phyloP scores from a whole-genome alignment of 116 monocot genomes.

The Posidonia oceanica region DNA sequence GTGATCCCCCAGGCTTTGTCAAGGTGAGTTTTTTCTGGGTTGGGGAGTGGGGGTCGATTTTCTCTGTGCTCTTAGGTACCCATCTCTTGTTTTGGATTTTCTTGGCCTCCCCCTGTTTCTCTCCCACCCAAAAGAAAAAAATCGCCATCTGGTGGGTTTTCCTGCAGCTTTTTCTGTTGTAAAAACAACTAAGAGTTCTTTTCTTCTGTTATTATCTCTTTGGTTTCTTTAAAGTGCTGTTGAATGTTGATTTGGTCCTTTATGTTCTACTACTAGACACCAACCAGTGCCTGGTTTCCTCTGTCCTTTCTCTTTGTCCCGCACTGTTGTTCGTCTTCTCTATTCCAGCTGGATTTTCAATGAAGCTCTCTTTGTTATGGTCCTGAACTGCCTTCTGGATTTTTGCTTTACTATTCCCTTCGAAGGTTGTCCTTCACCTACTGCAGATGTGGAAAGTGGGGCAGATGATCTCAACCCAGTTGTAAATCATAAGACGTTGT shows the following conservation, averaged over 20 bases:
- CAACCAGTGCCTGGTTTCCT: neutral
- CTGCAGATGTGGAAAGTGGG: neutral
- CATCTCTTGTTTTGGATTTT: conserved; percentile 2
- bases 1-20: too few relatives aligned
- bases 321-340: neutral
- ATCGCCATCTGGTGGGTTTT: neutral
- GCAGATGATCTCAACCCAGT: neutral
- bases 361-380: neutral
- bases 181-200: neutral
- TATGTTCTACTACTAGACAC: neutral
- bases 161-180: neutral
- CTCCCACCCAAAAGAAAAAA: too few relatives aligned
- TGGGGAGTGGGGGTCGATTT: too few relatives aligned
- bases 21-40: too few relatives aligned
- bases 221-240: neutral
- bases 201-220: neutral
- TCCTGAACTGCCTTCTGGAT: neutral
- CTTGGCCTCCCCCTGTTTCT: neutral
- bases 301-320: neutral
- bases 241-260: neutral
- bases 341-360: neutral
- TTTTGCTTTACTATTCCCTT: neutral
- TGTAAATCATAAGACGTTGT: neutral
- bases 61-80: neutral
- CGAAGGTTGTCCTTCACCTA: neutral